Conservation (phyloP, 1,139 yeast species). For the Saccharomyces pastorianus region DNA sequence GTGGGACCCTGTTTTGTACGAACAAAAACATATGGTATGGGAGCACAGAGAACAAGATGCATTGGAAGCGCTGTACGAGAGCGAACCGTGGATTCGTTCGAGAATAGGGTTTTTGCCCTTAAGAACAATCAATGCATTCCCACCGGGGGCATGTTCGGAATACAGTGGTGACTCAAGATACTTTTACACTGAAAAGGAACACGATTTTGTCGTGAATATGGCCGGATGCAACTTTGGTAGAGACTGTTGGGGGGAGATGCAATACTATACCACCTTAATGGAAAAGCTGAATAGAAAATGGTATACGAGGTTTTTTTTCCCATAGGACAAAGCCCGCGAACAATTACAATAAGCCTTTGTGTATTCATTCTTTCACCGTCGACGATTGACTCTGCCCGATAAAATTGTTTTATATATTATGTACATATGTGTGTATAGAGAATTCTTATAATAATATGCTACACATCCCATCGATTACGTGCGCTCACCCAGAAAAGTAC, state of each 20-base stretch:
- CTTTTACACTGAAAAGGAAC: conserved; percentile 54
- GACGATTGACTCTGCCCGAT: background rate
- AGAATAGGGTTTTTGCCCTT: conserved; percentile 79
- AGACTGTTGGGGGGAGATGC: conserved; percentile 97
- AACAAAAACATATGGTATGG: conserved; percentile 97
- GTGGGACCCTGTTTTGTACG: conserved; percentile 98
- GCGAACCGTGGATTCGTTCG: conserved; percentile 85
- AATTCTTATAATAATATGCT: background rate
- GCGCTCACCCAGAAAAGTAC: too few relatives aligned
- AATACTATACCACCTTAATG: conserved; percentile 60
- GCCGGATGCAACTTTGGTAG: conserved; percentile 98
- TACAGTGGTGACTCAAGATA: conserved; percentile 71
- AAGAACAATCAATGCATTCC: conserved; percentile 80
- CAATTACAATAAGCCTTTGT: too few relatives aligned
- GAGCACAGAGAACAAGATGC: conserved; percentile 98
- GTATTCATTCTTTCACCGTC: too few relatives aligned
- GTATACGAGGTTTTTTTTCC: conserved; percentile 25
- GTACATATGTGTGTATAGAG: background rate
- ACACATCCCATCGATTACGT: background rate
- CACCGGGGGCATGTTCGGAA: conserved; percentile 91
- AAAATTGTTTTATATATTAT: background rate
- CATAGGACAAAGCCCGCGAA: background rate
- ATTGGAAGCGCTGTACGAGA: conserved; percentile 66
- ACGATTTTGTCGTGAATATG: conserved; percentile 90
- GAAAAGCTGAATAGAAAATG: conserved; percentile 30